A percentile compares a stretch with the other conserved stretches of the same genome.
phyloP scores from a whole-genome alignment of 139 green algal genomes.

The Chlamydomonas incerta region DNA sequence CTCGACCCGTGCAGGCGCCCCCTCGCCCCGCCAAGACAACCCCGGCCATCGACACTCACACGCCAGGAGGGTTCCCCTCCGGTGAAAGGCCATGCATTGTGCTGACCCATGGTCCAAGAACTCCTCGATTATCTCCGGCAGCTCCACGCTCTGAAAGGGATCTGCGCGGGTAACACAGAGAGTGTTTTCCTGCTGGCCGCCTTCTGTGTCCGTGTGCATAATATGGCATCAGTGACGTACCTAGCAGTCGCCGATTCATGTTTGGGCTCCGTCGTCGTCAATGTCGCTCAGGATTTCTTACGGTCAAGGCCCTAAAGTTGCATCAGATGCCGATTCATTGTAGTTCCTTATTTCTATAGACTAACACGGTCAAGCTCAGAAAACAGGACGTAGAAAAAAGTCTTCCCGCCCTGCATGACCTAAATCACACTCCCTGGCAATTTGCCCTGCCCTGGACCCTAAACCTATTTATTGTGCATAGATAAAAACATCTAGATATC shows the following conservation, averaged over 20 bases:
- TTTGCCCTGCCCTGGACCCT: too few species aligned
- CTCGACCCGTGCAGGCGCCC: too few species aligned
- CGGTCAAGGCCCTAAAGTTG: not conserved
- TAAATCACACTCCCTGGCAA: too few species aligned
- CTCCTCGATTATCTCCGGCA: slow-evolving; percentile 83
- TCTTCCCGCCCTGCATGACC: too few species aligned
- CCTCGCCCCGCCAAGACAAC: too few species aligned
- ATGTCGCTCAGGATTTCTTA: too few species aligned
- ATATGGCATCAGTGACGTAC: slow-evolving; percentile 18
- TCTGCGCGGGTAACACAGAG: slow-evolving; percentile 55
- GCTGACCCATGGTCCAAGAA: slow-evolving; percentile 62
- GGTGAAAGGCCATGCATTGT: slow-evolving; percentile 80
- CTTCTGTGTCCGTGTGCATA: not conserved
- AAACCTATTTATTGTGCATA: too few species aligned
- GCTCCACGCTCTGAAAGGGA: slow-evolving; percentile 64
- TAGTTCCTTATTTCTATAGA: too few species aligned
- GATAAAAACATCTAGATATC: too few species aligned
- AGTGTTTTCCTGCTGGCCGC: not conserved
- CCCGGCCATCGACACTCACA: slow-evolving; percentile 50
- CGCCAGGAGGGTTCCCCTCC: slow-evolving; percentile 81
- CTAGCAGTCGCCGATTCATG: slow-evolving; percentile 69
- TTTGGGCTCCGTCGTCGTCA: not conserved
- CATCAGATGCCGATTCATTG: too few species aligned
- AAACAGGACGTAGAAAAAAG: not conserved
- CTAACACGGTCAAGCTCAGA: too few species aligned